phyloP scores from a whole-genome alignment of 257 asterid species.

The Fraxinus quadrangulata region DNA sequence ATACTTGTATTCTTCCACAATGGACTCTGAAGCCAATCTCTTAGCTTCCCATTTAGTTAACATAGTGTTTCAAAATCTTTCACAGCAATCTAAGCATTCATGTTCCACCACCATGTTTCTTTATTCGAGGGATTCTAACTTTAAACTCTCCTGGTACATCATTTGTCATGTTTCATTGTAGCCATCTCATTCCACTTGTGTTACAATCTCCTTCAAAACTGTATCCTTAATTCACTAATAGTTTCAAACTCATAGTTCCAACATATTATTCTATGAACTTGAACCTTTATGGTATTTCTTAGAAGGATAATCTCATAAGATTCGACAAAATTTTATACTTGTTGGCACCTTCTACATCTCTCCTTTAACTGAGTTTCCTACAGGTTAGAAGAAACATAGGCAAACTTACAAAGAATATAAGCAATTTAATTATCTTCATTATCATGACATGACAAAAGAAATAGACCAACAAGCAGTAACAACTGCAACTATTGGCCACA shows the following conservation, averaged over 20 bases:
- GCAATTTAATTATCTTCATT: not conserved
- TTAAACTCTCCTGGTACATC: not conserved
- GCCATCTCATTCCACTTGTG: not conserved
- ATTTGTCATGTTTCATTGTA: not conserved
- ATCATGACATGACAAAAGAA: not conserved
- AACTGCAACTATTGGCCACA: not conserved
- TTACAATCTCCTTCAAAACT: not conserved
- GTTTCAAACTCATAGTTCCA: not conserved
- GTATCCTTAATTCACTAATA: not conserved
- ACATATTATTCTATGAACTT: not conserved
- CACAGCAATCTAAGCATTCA: not conserved
- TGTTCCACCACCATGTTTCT: not conserved
- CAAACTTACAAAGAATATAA: not conserved
- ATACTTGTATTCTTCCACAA: not conserved
- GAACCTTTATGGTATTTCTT: not conserved
- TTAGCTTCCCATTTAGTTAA: not conserved
- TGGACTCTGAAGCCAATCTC: not conserved
- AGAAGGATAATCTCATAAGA: not conserved
- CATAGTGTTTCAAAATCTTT: not conserved
- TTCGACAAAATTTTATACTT: not conserved
- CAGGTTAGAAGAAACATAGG: not conserved
- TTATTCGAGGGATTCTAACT: not conserved
- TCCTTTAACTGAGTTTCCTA: not conserved
- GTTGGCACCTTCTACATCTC: not conserved
- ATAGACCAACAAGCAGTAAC: not conserved